These are phyloP conservation scores for Yamadazyma atlantica DNA, from an alignment of 1,139 yeast genomes.

Conservation along the genomic window DNA sequence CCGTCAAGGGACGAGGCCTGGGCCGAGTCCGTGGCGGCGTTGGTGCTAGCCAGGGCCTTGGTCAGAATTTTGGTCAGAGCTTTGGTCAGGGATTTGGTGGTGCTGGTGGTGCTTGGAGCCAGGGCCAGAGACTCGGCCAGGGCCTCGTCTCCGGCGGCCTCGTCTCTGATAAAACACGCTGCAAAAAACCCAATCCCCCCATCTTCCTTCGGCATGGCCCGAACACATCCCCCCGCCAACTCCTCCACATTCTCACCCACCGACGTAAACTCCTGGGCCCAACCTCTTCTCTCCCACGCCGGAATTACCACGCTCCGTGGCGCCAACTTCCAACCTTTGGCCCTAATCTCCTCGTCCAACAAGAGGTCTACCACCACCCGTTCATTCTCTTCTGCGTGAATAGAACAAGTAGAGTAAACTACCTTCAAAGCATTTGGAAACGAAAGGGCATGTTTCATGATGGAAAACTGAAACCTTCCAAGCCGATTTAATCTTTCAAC, in stretches of 20 bases:
- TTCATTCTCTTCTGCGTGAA: constrained; percentile 92
- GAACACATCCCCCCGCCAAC: constrained; percentile 81
- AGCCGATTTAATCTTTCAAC: constrained; percentile 65
- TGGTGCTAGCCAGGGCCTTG: too few species aligned
- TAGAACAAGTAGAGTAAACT: constrained; percentile 95
- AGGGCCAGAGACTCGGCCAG: too few species aligned
- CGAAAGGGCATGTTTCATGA: constrained; percentile 82
- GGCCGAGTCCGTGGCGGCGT: too few species aligned
- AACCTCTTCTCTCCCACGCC: constrained; percentile 83
- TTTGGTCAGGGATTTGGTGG: too few species aligned
- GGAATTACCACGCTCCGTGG: constrained; percentile 67
- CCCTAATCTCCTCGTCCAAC: constrained; percentile 57
- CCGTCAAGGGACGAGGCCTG: too few species aligned
- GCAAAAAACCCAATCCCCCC: constrained; percentile 99
- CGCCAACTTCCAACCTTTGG: constrained; percentile 76
- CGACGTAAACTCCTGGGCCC: constrained; percentile 64
- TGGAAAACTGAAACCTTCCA: constrained; percentile 79
- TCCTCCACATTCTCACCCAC: too few species aligned
- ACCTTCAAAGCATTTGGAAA: constrained; percentile 76
- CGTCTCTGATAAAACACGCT: constrained; percentile 60
- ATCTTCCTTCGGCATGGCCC: constrained; percentile 82
- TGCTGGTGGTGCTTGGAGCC: too few species aligned
- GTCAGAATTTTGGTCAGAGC: too few species aligned
- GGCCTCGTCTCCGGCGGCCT: constrained; percentile 3
- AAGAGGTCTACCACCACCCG: constrained; percentile 79